Conservation (phyloP, 1,139 yeast genomes). For the Martiniozyma asiatica region DNA sequence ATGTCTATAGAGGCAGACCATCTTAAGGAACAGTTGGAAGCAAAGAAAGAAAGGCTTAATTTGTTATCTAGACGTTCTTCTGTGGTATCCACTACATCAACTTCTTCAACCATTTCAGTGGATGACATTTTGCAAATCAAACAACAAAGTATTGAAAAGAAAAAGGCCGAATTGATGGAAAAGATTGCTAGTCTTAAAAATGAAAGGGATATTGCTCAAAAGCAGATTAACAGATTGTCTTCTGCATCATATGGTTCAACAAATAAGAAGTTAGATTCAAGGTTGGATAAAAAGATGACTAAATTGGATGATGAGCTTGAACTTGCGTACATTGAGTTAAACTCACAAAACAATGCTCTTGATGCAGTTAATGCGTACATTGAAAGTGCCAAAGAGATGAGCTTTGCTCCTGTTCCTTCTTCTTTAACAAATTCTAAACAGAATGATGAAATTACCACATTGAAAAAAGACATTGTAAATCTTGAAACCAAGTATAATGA, state of each 20-base stretch:
- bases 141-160: constrained; percentile 2
- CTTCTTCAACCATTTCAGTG: constrained; percentile 8
- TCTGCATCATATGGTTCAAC: constrained; percentile 5
- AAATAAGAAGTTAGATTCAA: constrained; percentile 1
- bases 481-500: constrained; percentile 6
- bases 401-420: constrained; percentile 6
- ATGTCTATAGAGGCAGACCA: constrained; percentile 8
- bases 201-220: constrained; percentile 3
- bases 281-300: constrained; percentile 4
- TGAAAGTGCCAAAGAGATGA: constrained; percentile 7
- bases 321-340: constrained; percentile 7
- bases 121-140: constrained; percentile 9
- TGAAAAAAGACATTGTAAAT: constrained; percentile 7
- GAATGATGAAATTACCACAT: constrained; percentile 1
- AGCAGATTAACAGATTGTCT: constrained; percentile 10
- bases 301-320: constrained; percentile 8
- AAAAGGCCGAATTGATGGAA: constrained; percentile 2
- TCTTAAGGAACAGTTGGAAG: constrained; percentile 8
- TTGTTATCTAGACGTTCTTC: constrained; percentile 5
- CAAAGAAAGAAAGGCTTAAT: constrained; percentile 7
- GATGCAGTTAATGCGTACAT: constrained; percentile 11
- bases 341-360: constrained; percentile 10
- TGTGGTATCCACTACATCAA: constrained; percentile 3
- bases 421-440: constrained; percentile 1
- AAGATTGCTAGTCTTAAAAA: constrained; percentile 2